A percentile compares a stretch with the other conserved stretches of the same genome.
Evolutionary conservation across 176 grass and related monocot species (phyloP).

Genomic region (Calamus simplicifolius): DNA sequence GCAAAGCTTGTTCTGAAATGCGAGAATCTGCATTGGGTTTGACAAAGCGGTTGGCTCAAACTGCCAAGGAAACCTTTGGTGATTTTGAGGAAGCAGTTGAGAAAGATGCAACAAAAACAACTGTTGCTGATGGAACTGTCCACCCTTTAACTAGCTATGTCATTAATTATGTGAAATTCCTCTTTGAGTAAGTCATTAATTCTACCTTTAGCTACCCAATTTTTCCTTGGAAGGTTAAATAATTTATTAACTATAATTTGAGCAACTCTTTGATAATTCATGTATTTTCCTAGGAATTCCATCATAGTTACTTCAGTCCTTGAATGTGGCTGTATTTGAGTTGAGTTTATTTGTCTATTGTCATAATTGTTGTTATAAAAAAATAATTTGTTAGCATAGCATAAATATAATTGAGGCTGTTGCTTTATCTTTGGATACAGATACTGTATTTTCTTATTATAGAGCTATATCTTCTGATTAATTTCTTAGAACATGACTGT

Average conservation of each 20-base stretch:
- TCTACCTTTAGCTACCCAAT: not conserved
- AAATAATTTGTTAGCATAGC: too few relatives aligned
- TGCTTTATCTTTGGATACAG: not conserved
- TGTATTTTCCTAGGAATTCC: too few relatives aligned
- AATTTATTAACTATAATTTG: too few relatives aligned
- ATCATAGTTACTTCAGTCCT: too few relatives aligned
- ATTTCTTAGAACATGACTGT: too few relatives aligned
- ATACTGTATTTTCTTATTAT: too few relatives aligned
- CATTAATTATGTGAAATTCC: constrained; percentile 92
- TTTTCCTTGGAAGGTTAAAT: too few relatives aligned
- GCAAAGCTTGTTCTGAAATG: constrained; percentile 69
- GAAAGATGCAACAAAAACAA: constrained; percentile 90
- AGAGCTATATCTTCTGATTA: too few relatives aligned
- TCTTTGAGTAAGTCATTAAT: constrained; percentile 71
- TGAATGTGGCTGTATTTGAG: not conserved
- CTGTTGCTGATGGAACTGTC: constrained; percentile 86
- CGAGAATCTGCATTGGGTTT: constrained; percentile 55
- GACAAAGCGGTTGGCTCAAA: constrained; percentile 71
- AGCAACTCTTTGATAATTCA: too few relatives aligned
- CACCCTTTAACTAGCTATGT: constrained; percentile 95
- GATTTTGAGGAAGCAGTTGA: constrained; percentile 96
- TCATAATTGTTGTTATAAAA: not conserved
- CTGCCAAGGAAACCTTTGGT: constrained; percentile 78
- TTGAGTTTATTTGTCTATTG: not conserved
- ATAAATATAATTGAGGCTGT: too few relatives aligned